A percentile compares a stretch with the other conserved stretches of the same genome.
Evolutionary conservation across 2,329 filamentous ascomycete species (phyloP).

Genomic region (Aspergillus alliaceus): DNA sequence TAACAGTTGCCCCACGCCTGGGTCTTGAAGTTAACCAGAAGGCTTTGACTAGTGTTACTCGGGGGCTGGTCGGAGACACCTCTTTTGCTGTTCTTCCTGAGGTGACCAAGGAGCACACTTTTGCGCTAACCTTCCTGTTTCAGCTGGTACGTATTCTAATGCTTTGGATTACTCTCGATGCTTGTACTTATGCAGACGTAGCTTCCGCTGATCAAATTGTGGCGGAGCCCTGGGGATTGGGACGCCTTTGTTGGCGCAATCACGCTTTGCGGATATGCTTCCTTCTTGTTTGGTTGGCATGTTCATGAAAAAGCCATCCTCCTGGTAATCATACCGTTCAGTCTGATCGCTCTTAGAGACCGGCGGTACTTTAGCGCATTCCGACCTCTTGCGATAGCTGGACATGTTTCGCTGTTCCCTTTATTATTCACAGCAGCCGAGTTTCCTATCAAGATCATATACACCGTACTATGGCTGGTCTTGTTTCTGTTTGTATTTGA

Average conservation of each 20-base stretch:
- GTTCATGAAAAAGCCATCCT: constrained; percentile 97
- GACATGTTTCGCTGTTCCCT: constrained; percentile 93
- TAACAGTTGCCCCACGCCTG: constrained; percentile 74
- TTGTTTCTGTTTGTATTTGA: constrained; percentile 85
- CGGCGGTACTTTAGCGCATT: constrained; percentile 89
- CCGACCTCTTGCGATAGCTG: constrained; percentile 84
- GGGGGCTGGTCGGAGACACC: constrained; percentile 89
- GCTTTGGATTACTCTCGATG: constrained; percentile 16
- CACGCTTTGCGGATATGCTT: constrained; percentile 91
- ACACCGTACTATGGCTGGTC: constrained; percentile 89
- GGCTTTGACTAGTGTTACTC: constrained; percentile 84
- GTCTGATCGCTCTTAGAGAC: constrained; percentile 84
- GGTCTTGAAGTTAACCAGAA: constrained; percentile 70
- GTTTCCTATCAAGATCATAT: constrained; percentile 90
- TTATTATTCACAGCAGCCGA: constrained; percentile 88
- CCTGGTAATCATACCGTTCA: constrained; percentile 92
- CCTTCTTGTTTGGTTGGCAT: constrained; percentile 97
- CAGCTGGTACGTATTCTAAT: constrained; percentile 57
- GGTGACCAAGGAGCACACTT: constrained; percentile 76
- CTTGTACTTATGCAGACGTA: constrained; percentile 27
- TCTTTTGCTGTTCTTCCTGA: constrained; percentile 91
- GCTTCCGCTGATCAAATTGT: constrained; percentile 78
- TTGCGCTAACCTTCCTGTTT: constrained; percentile 77
- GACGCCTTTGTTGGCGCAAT: constrained; percentile 85
- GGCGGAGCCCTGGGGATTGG: constrained; percentile 71